Evolutionary conservation across 192 early-diverging fungal species (phyloP), one percentile per base, ranked within the genome.

Genomic region (Podila verticillata): DNA sequence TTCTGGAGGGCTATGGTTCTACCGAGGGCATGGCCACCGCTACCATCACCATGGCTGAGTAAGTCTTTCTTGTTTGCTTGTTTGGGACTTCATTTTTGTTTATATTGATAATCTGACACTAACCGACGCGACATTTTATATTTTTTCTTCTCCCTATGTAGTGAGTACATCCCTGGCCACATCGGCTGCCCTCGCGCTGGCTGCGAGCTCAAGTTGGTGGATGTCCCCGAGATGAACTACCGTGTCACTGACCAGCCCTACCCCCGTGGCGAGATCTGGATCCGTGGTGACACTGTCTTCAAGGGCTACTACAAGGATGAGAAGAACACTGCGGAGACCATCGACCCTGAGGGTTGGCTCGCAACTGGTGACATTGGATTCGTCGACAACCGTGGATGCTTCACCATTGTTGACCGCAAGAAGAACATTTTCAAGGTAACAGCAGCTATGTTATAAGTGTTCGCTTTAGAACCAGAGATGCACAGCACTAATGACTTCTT

Each of bases 171-270:
- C 57, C 82, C 84, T 48, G 91, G 89, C 9, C 89, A 91, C 64
- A 85, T 95, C 30, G 95, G 95, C 44, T 66, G 88, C 29, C 93
- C 93, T 54, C 77, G 88, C 44, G 85, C 86, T 20, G 78, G 87
- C 32, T 79, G 85, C 49, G 91, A 96, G 84, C 59, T 95, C 62
- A 97, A 96, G 82, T 87, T 99, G 29, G 86, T 89, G 6, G 96
- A 97, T 75, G 91, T 98, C 1, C 95, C 96, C 10, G 93, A 92
- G 48, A 94, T 97, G 94, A 89, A 91, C 74, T 98, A 98, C 74
- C 69, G 77, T 12, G 80, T 92, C 7, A 90, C 85, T 19, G 93
- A 95, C 75, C 84, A 85, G 78, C 93, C 93, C 28, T 86, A 69
- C 72, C 92, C 96, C 20, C 90, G 96, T 30, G 97, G 97, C 63